Evolutionary conservation across 805 yeast species (phyloP).

Genomic region (Sugiyamaella boreocaroliniensis): DNA sequence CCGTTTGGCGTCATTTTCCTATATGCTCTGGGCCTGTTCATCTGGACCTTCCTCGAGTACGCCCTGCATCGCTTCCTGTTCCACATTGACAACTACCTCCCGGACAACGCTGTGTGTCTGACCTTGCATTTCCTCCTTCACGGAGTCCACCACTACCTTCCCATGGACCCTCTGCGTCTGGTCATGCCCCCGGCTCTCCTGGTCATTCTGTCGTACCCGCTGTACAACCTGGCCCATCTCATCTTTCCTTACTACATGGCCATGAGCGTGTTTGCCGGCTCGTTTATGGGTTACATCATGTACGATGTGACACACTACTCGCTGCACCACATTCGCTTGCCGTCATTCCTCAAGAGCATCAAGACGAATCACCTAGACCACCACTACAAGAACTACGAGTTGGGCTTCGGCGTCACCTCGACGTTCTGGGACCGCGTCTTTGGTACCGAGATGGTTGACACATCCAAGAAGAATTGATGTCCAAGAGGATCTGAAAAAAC

Average conservation of each 20-base stretch:
- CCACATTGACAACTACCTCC: slow-evolving; percentile 84
- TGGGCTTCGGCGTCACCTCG: slow-evolving; percentile 94
- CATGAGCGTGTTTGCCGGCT: slow-evolving; percentile 92
- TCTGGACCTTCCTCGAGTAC: slow-evolving; percentile 93
- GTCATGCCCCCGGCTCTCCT: slow-evolving; percentile 96
- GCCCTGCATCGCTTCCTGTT: slow-evolving; percentile 81
- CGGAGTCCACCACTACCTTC: slow-evolving; percentile 95
- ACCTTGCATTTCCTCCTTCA: slow-evolving; percentile 85
- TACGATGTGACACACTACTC: slow-evolving; percentile 94
- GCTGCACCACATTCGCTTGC: slow-evolving; percentile 82
- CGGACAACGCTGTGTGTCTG: slow-evolving; percentile 67
- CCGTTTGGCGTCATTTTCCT: slow-evolving; percentile 44
- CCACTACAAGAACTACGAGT: slow-evolving; percentile 93
- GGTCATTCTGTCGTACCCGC: slow-evolving; percentile 63
- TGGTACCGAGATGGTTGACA: slow-evolving; percentile 61
- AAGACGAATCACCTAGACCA: slow-evolving; percentile 94
- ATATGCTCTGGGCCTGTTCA: slow-evolving; percentile 74
- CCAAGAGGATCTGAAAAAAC: no score
- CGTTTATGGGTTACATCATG: slow-evolving; percentile 83
- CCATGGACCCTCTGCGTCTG: slow-evolving; percentile 89
- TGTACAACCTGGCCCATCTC: slow-evolving; percentile 69
- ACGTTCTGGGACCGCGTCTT: slow-evolving; percentile 92
- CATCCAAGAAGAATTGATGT: slow-evolving; percentile 12
- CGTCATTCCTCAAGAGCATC: slow-evolving; percentile 64
- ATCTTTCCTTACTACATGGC: slow-evolving; percentile 78